Base-by-base conservation (phyloP, 805 yeast genomes). In the Kluyveromyces aestuarii region DNA sequence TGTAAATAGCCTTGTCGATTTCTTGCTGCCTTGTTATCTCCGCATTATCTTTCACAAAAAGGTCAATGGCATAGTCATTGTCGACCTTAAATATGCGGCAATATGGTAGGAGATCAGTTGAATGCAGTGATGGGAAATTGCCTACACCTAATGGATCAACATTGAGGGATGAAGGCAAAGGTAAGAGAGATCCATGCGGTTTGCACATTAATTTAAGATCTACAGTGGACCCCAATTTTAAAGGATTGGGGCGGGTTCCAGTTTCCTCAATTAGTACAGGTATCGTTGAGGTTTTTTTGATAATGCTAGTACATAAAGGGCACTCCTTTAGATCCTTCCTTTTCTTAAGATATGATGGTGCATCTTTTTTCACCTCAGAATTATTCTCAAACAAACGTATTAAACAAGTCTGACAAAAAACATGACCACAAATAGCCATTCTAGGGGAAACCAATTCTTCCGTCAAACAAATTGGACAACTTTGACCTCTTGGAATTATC, bases 351-450 rank as follows among this genome's bases (percentile, higher is more conserved):
- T 70, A 30, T 2, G 47, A 54, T 41, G 57, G 57, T 2, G 56
- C 59, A 37, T 58, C 64, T 7, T 67, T 60, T 41, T 62, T 61
- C 7, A 67, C 60, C 21, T 71, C 72, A 17, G 82, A 79, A 37
- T 78, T 84, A 41, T 53, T 49, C 16, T 62, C 53, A 41, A 87
- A 69, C 57, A 86, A 78, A 41, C 89, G 77, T 48, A 89, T 64
- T 30, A 91, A 66, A 64, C 99, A 93, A 13, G 89, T 79, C 48
- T 79, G 73, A 61, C 99, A 93, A 59, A 93, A 79, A 14, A 89
- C 75, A 62, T 93, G 99, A 6, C 99, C 99, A 69, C 99, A 93
- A 11, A 81, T 76, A 27, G 88, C 81, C 98, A 93, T 95, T 48
- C 98, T 72, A 2, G 99, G 97, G 0, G 97, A 96, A 16, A 85